Evolutionary conservation across 192 early-diverging fungal genomes (phyloP).

Genomic region (Dissophora globulifera): DNA sequence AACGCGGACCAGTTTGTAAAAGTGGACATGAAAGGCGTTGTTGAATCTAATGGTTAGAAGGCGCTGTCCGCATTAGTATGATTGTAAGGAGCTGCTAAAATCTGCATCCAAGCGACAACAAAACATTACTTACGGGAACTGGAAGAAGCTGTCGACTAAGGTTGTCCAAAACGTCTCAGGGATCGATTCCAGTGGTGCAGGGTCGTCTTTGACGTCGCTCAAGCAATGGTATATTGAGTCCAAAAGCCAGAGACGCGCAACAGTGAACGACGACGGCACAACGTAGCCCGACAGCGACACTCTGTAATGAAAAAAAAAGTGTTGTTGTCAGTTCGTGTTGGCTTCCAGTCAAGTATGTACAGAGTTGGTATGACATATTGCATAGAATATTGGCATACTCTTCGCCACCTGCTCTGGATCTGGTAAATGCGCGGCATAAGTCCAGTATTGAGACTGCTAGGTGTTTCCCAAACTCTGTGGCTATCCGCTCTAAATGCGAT

Average conservation of each 20-base stretch:
- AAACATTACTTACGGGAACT: conserved; percentile 25
- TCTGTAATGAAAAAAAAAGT: conserved; percentile 10
- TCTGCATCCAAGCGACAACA: too few relatives aligned
- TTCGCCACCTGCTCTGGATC: conserved; percentile 22
- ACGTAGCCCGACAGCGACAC: conserved; percentile 29
- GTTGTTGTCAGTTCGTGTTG: too few relatives aligned
- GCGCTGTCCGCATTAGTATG: too few relatives aligned
- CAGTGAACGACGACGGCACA: conserved; percentile 35
- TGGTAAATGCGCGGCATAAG: conserved; percentile 29
- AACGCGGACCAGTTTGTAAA: conserved; percentile 48
- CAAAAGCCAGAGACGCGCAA: conserved; percentile 45
- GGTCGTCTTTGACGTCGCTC: conserved; percentile 38
- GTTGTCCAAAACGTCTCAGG: conserved; percentile 26
- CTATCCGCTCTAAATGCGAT: conserved; percentile 35
- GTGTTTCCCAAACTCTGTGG: conserved; percentile 28
- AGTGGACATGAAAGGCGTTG: conserved; percentile 50
- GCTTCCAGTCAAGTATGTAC: too few relatives aligned
- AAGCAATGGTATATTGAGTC: conserved; percentile 52
- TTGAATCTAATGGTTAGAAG: conserved; percentile 44
- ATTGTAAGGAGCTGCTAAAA: too few relatives aligned
- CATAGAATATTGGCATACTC: conserved; percentile 7
- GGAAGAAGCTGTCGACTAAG: conserved; percentile 46
- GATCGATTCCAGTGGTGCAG: conserved; percentile 25
- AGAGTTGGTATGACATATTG: too few relatives aligned
- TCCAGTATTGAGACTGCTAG: conserved; percentile 22